Conservation (phyloP, 768 basidiomycete species). For the Xanthoconium purpureum region DNA sequence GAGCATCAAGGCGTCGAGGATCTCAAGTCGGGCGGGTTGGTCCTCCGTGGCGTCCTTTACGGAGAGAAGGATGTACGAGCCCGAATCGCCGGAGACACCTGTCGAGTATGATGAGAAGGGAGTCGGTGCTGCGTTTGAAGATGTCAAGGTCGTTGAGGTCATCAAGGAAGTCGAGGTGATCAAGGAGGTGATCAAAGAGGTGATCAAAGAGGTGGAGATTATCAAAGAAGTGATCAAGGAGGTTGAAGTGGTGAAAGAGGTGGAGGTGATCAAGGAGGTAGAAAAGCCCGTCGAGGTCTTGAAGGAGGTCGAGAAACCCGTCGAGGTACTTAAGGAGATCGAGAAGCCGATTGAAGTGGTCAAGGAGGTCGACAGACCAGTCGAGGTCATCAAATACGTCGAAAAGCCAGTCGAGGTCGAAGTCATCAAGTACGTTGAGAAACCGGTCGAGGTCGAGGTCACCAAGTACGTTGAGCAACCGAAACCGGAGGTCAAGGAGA, state of each 20-base stretch:
- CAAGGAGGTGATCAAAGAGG: slow-evolving; percentile 29
- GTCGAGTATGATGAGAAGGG: slow-evolving; percentile 53
- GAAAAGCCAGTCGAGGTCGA: slow-evolving; percentile 28
- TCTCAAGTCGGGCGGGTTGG: slow-evolving; percentile 34
- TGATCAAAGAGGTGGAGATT: slow-evolving; percentile 28
- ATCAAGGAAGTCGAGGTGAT: slow-evolving; percentile 32
- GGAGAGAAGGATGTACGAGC: slow-evolving; percentile 7
- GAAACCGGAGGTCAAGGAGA: slow-evolving; percentile 69
- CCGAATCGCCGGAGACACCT: slow-evolving; percentile 11
- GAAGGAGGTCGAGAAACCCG: slow-evolving; percentile 19
- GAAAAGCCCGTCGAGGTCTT: slow-evolving; percentile 17
- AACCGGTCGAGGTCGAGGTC: slow-evolving; percentile 33
- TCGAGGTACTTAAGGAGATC: slow-evolving; percentile 26
- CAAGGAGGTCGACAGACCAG: slow-evolving; percentile 30
- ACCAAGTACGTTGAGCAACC: slow-evolving; percentile 34
- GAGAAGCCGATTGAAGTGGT: slow-evolving; percentile 21
- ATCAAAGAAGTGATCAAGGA: slow-evolving; percentile 30
- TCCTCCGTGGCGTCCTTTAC: slow-evolving; percentile 24
- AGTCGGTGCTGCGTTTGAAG: slow-evolving; percentile 33
- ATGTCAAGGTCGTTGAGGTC: slow-evolving; percentile 30
- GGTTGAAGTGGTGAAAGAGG: slow-evolving; percentile 36
- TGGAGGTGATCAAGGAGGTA: slow-evolving; percentile 28
- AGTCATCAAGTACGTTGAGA: slow-evolving; percentile 30
- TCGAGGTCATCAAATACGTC: slow-evolving; percentile 36
- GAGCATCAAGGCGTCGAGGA: slow-evolving; percentile 68